Evolutionary conservation across 2,329 filamentous ascomycete genomes (phyloP), one percentile per base, ranked within the genome.

Genomic region (Cordyceps farinosa): DNA sequence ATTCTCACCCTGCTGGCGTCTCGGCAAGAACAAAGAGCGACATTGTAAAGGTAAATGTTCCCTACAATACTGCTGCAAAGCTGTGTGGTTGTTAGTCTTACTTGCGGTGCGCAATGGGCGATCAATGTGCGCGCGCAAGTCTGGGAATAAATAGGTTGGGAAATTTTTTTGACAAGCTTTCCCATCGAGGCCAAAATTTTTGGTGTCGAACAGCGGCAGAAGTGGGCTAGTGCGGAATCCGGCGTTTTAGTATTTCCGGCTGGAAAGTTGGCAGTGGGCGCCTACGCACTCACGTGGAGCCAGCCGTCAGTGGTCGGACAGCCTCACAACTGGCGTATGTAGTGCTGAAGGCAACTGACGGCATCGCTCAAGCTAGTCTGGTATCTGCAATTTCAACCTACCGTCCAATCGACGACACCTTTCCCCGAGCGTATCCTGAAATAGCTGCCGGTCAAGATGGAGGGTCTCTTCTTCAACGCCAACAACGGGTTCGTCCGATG

Each of bases 401-500:
- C 36, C 8, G 13, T 30, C 10, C 13, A 40, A 32, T 34, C 62
- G 40, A 55, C 61, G 59, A 47, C 55, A 65, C 10, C 48, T 9
- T 60, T 29, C 62, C 13, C 42, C 40, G 32, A 56, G 44, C 10
- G 42, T 42, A 34, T 55, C 5, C 11, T 50, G 32, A 50, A 54
- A 55, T 50, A 62, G 32, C 42, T 56, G 42, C 44, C 27, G 44
- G 51, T 54, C 70, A 81, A 73, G 65, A 97, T 96, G 92, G 92
- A 97, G 83, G 92, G 92, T 65, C 87, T 97, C 52, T 89, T 92
- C 72, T 97, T 95, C 81, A 97, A 97, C 80, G 90, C 94, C 67
- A 92, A 96, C 78, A 93, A 91, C 79, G 93, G 93, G 90, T 94
- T 82, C 68, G 84, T 74, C 56, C 38, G 61, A n/a, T 15, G 13